Evolutionary conservation across 371 early-diverging fungal genomes (phyloP).

Genomic region (Lichtheimia ramosa): DNA sequence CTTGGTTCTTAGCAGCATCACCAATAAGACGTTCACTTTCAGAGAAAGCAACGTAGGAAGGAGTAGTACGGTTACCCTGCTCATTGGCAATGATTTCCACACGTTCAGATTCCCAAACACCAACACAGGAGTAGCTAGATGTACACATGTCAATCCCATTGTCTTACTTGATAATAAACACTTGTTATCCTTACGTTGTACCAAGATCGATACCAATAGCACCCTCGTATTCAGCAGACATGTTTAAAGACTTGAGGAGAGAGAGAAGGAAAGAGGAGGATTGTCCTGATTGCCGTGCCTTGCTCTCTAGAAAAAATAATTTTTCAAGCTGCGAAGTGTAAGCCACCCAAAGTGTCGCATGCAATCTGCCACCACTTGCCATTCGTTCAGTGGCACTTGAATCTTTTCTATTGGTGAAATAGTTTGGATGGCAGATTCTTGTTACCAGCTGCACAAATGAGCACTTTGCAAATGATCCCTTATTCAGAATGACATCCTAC

Average conservation of each 20-base stretch:
- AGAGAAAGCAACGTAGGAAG: slow-evolving; percentile 94
- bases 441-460: too few species aligned
- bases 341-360: too few species aligned
- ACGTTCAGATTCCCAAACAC: slow-evolving; percentile 95
- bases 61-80: slow-evolving; percentile 97
- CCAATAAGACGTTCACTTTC: slow-evolving; percentile 92
- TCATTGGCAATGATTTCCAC: slow-evolving; percentile 98
- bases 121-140: slow-evolving; percentile 97
- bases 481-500: too few species aligned
- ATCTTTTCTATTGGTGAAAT: too few species aligned
- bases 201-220: slow-evolving; percentile 97
- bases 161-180: slow-evolving; percentile 16
- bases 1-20: slow-evolving; percentile 95
- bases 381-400: too few species aligned
- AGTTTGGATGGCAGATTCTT: too few species aligned
- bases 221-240: slow-evolving; percentile 70
- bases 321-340: slow-evolving; percentile 8
- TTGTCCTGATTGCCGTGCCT: slow-evolving; percentile 7
- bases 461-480: too few species aligned
- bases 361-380: too few species aligned
- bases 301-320: slow-evolving; percentile 4
- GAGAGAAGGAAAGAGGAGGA: slow-evolving; percentile 12
- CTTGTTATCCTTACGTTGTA: slow-evolving; percentile 91
- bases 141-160: slow-evolving; percentile 9
- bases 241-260: slow-evolving; percentile 30